Conservation (phyloP, 257 asterid species). For the Jacaranda copaia region DNA sequence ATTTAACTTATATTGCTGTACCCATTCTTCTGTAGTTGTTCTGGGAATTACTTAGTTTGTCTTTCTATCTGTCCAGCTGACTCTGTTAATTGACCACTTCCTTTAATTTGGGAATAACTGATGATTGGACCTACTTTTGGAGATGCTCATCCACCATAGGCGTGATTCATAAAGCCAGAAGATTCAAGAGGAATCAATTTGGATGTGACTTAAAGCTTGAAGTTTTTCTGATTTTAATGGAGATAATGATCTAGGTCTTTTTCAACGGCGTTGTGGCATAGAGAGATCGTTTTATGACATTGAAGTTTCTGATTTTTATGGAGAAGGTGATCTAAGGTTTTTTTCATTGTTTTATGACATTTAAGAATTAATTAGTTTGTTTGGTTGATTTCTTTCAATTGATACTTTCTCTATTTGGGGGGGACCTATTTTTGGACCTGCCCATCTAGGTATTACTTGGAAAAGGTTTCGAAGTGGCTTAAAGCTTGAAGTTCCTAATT, state of each 20-base stretch:
- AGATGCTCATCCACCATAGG: neutral
- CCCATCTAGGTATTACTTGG: neutral
- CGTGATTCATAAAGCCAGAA: neutral
- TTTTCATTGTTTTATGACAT: neutral
- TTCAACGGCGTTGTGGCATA: neutral
- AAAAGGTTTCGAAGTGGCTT: neutral
- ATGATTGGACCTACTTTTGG: slow-evolving; percentile 1
- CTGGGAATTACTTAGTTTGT: neutral
- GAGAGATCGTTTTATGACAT: neutral
- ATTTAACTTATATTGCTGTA: too few species aligned
- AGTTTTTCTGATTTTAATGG: neutral
- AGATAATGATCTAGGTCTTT: neutral
- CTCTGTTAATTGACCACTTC: neutral
- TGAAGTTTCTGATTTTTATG: too few species aligned
- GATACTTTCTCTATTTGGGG: neutral
- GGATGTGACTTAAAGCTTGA: slow-evolving; percentile 3
- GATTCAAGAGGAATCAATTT: neutral
- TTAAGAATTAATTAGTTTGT: neutral
- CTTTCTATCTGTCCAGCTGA: neutral
- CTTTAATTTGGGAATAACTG: neutral
- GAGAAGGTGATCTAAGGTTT: neutral
- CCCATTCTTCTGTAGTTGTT: too few species aligned
- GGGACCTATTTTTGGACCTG: neutral
- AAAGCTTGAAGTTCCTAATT: too few species aligned
- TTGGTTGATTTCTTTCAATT: neutral